These are phyloP conservation scores for Raphidocelis subcapitata DNA, from an alignment of 139 green algal species.

Conservation along the genomic window DNA sequence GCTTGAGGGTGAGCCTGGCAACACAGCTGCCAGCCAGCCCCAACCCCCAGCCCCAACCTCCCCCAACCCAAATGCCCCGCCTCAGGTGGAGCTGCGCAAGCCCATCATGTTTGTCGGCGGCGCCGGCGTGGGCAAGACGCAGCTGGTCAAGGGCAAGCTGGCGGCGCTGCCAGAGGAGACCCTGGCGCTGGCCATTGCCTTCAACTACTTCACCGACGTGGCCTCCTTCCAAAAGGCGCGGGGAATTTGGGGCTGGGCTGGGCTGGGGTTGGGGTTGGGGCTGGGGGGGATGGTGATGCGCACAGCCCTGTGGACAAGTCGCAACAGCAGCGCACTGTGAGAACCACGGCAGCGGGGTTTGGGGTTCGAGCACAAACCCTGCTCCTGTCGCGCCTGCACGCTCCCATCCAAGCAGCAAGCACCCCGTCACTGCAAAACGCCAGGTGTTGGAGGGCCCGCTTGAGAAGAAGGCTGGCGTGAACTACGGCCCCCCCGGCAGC, in stretches of 20 bases:
- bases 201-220: constrained; percentile 88
- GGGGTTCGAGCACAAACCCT: too few species aligned
- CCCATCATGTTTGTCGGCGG: constrained; percentile 93
- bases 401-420: too few species aligned
- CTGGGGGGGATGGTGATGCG: too few species aligned
- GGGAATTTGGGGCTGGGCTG: neutral
- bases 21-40: too few species aligned
- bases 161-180: constrained; percentile 65
- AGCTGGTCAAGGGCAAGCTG: constrained; percentile 90
- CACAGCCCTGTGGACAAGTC: too few species aligned
- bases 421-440: too few species aligned
- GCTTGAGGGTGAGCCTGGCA: too few species aligned
- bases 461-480: constrained; percentile 91
- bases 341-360: too few species aligned
- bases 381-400: too few species aligned
- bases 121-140: constrained; percentile 81
- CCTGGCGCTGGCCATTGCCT: constrained; percentile 70
- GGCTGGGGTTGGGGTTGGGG: too few species aligned
- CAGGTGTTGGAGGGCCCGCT: constrained; percentile 82
- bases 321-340: neutral
- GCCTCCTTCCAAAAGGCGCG: constrained; percentile 54
- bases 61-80: constrained; percentile 26
- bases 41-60: too few species aligned
- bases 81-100: constrained; percentile 76
- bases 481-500: constrained; percentile 81